Evolutionary conservation across 2,329 filamentous ascomycete genomes (phyloP).

Genomic region (Diplodia scrobiculata): DNA sequence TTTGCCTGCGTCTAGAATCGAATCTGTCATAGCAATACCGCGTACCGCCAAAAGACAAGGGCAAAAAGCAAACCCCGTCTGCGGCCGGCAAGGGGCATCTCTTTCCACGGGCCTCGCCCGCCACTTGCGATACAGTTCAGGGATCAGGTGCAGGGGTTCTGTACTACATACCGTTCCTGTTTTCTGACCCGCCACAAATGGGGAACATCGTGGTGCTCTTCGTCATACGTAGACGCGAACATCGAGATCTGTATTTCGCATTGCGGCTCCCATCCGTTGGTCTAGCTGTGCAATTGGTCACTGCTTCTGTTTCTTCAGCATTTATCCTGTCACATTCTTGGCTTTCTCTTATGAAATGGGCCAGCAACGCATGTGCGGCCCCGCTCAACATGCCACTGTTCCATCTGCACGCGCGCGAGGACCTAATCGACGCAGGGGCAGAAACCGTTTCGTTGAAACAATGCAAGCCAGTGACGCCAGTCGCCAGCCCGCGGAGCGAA

Average conservation of each 20-base stretch:
- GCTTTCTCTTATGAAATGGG: background rate
- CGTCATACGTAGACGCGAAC: background rate
- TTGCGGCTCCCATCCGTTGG: background rate
- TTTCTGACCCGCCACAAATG: background rate
- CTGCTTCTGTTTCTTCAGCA: background rate
- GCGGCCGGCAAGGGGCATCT: background rate
- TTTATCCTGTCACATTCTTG: background rate
- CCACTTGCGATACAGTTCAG: conserved; percentile 3
- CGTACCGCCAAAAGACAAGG: background rate
- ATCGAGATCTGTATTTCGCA: background rate
- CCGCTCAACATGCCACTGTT: background rate
- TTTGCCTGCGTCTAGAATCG: conserved; percentile 1
- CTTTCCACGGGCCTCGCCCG: background rate
- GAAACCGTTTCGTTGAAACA: background rate
- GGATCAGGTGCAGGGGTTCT: conserved; percentile 17
- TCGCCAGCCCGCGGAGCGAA: background rate
- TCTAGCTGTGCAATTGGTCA: background rate
- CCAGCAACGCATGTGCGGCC: background rate
- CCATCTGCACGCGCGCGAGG: background rate
- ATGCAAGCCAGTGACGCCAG: background rate
- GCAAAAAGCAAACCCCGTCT: background rate
- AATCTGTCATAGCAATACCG: conserved; percentile 1
- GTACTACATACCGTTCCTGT: background rate
- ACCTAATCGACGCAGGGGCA: background rate
- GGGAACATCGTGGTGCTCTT: background rate